phyloP scores from a whole-genome alignment of 805 yeast species.

The Suhomyces sp. region DNA sequence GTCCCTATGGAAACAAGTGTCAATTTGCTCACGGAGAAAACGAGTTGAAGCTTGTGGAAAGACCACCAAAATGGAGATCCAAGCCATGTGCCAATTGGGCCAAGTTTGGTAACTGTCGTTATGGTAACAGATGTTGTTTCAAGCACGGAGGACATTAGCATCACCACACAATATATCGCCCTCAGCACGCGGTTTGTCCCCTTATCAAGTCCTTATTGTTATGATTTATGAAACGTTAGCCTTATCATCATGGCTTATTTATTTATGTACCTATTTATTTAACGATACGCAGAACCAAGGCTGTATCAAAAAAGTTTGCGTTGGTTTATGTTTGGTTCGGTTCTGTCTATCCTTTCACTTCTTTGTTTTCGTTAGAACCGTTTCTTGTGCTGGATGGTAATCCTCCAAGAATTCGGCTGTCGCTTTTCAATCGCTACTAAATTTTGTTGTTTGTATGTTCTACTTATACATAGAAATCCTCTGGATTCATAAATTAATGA shows the following conservation, averaged over 20 bases:
- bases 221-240: slow-evolving; percentile 6
- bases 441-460: no score
- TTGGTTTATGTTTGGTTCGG: no score
- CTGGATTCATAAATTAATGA: no score
- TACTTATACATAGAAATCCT: no score
- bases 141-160: slow-evolving; percentile 57
- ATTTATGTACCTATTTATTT: slow-evolving; percentile 1
- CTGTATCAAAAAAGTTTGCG: no score
- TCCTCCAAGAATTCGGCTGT: no score
- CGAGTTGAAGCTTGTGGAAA: slow-evolving; percentile 69
- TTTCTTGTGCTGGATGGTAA: no score
- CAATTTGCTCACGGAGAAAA: slow-evolving; percentile 90
- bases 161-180: no score
- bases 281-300: neutral
- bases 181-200: no score
- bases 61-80: slow-evolving; percentile 85
- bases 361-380: no score
- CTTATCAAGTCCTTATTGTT: neutral
- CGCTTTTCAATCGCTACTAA: no score
- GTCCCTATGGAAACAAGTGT: slow-evolving; percentile 90
- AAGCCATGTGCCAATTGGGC: slow-evolving; percentile 90
- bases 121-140: slow-evolving; percentile 90
- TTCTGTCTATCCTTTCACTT: no score
- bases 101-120: slow-evolving; percentile 77
- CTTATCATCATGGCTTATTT: slow-evolving; percentile 1